Evolutionary conservation across 345 rosid species (phyloP).

Genomic region (Carallia brachiata): DNA sequence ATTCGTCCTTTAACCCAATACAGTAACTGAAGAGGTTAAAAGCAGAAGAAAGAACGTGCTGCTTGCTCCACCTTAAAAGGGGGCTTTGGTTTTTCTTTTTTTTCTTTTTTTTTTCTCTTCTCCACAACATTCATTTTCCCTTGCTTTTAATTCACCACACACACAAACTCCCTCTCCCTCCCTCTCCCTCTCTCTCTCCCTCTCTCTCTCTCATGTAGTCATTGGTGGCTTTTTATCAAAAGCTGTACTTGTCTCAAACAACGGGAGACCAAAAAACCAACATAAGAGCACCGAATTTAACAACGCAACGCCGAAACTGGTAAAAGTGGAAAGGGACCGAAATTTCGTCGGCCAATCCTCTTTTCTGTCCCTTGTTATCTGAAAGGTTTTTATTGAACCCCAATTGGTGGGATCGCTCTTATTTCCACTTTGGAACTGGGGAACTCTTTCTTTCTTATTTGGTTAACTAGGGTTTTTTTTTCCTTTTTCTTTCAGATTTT

Average conservation of each 20-base stretch:
- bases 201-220: background rate
- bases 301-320: conserved; percentile 1
- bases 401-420: conserved; percentile 1
- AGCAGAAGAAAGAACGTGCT: background rate
- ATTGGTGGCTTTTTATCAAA: background rate
- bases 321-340: too few species aligned
- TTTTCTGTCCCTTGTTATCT: background rate
- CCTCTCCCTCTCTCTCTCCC: too few species aligned
- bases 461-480: conserved; percentile 17
- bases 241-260: background rate
- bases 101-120: background rate
- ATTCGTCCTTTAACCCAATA: background rate
- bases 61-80: conserved; percentile 13
- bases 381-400: background rate
- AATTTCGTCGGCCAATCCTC: background rate
- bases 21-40: background rate
- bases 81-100: background rate
- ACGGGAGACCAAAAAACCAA: background rate
- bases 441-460: background rate
- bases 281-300: background rate
- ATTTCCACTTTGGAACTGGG: background rate
- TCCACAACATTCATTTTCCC: background rate
- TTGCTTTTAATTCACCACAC: too few species aligned
- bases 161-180: too few species aligned
- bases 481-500: background rate